Base-by-base conservation (phyloP, 768 basidiomycete species). In the Hericium coralloides region DNA sequence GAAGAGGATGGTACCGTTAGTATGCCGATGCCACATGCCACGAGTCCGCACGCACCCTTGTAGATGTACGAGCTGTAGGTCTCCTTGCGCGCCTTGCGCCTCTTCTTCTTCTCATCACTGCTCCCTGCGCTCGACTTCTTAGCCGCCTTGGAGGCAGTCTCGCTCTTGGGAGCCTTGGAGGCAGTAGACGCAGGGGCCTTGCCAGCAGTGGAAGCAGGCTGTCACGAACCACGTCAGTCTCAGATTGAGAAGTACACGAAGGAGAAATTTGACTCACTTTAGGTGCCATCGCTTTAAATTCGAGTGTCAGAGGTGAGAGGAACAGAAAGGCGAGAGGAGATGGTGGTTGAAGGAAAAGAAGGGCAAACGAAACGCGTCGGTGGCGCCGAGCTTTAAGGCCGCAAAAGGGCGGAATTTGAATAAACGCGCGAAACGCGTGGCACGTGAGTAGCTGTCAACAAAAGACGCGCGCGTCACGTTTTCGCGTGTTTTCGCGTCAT, bases 11-110 rank as follows among this genome's bases (percentile, higher is more conserved):
- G 36, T 53, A 50, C 37, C 55, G 56, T 53, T 52, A 22, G 49
- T 9, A 17, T 38, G 36, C 15, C 17, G 14, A 31, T 31, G 31
- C 31, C 31, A 31, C 31, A 31, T 31, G 31, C 31, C 31, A 31
- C 31, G 31, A 31, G 39, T 25, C 38, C 47, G 12, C 5, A 17
- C 20, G 3, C 55, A 87, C 89, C 89, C 73, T 89, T 90, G 76
- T 89, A 91, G 69, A 93, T 90, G 76, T 95, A 93, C 3, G 91
- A 91, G 36, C 90, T 89, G 76, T 93, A 95, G 6, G 91, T 92
- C 75, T 94, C 92, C 80, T 92, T 93, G 73, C 87, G 77, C 63
- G 79, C 68, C 78, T 89, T 93, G 77, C 82, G 82, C 67, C 88
- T 79, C 80, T 89, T 90, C 79, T 91, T 91, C 85, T 93, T 92